phyloP scores from a whole-genome alignment of 371 early-diverging fungal genomes.

The Syncephalis plumigaleata region DNA sequence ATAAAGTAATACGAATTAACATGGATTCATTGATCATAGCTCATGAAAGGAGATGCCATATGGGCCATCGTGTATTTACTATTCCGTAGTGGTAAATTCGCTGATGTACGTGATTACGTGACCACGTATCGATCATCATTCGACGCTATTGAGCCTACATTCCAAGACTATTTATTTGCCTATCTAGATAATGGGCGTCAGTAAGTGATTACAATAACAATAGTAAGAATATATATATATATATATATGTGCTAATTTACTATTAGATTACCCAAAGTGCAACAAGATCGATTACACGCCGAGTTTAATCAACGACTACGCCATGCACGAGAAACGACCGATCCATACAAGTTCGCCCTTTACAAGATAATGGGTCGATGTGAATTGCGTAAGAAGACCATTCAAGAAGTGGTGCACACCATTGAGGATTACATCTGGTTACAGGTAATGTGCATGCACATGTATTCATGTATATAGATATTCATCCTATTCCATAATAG shows the following conservation, averaged over 20 bases:
- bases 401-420: slow-evolving; percentile 37
- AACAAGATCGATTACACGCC: slow-evolving; percentile 12
- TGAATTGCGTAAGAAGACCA: slow-evolving; percentile 40
- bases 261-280: too few species aligned
- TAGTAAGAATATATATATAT: too few species aligned
- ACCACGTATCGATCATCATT: too few species aligned
- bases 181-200: too few species aligned
- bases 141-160: too few species aligned
- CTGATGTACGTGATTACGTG: too few species aligned
- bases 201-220: too few species aligned
- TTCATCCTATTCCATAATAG: background rate
- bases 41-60: too few species aligned
- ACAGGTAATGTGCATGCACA: slow-evolving; percentile 10
- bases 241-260: too few species aligned
- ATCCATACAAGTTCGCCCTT: slow-evolving; percentile 75
- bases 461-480: background rate
- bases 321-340: slow-evolving; percentile 25
- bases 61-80: slow-evolving; percentile 74
- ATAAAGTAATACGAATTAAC: too few species aligned
- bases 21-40: too few species aligned
- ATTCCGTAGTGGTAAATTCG: slow-evolving; percentile 25
- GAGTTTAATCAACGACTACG: slow-evolving; percentile 39
- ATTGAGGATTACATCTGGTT: slow-evolving; percentile 81
- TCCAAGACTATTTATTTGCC: too few species aligned
- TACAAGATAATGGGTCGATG: slow-evolving; percentile 81